phyloP scores from a whole-genome alignment of 2,329 filamentous ascomycete species.

The Grosmannia serpens region DNA sequence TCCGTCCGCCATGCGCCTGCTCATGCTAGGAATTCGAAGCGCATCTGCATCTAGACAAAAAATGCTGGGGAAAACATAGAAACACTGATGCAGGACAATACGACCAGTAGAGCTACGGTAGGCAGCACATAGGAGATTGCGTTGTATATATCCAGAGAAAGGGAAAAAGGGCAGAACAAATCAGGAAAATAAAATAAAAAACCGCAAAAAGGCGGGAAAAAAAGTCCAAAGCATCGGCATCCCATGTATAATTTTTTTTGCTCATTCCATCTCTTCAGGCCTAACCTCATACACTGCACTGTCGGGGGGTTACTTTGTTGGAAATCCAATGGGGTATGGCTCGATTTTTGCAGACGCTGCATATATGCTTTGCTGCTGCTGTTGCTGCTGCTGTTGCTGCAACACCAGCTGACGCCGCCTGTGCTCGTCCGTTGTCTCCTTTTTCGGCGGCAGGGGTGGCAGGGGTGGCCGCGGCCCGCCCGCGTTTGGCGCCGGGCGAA shows the following conservation, averaged over 20 bases:
- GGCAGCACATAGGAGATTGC: not conserved
- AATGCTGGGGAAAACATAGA: not conserved
- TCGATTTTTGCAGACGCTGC: slow-evolving; percentile 7
- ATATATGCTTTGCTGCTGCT: slow-evolving; percentile 3
- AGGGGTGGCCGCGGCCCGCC: slow-evolving; percentile 49
- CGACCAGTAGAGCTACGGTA: not conserved
- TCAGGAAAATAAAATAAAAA: not conserved
- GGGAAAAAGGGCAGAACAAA: not conserved
- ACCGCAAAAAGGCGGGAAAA: not conserved
- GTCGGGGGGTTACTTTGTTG: slow-evolving; percentile 14
- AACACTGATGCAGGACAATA: not conserved
- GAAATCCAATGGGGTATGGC: slow-evolving; percentile 18
- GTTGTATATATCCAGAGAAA: slow-evolving; percentile 2
- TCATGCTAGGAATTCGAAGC: slow-evolving; percentile 1
- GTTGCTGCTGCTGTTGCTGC: slow-evolving; percentile 4
- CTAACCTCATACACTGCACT: not conserved
- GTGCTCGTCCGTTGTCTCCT: slow-evolving; percentile 42
- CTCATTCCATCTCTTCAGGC: not conserved
- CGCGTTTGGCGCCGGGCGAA: slow-evolving; percentile 49
- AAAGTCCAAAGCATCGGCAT: not conserved
- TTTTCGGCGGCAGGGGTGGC: slow-evolving; percentile 44
- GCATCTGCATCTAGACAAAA: not conserved
- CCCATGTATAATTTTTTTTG: not conserved
- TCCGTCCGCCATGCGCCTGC: slow-evolving; percentile 4
- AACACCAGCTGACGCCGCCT: slow-evolving; percentile 19